These are phyloP conservation scores for Leucosporidium scottii DNA, from an alignment of 768 basidiomycete species.

Conservation along the genomic window DNA sequence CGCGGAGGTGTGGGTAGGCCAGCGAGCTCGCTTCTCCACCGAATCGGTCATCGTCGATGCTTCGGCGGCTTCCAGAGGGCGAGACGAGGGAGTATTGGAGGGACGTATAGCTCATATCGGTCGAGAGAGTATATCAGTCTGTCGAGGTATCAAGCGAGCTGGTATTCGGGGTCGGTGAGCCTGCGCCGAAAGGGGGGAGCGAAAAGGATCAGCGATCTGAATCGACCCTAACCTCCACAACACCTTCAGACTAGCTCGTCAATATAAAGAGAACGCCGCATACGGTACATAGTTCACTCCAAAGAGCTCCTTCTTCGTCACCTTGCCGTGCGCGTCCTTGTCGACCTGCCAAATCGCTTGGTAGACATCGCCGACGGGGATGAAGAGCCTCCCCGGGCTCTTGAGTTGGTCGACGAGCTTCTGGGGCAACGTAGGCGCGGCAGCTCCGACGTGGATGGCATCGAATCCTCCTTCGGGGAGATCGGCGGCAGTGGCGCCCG, in stretches of 20 bases:
- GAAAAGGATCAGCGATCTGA: too few species aligned
- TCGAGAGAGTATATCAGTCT: too few species aligned
- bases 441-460: constrained; percentile 1
- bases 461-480: not conserved
- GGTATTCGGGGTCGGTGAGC: too few species aligned
- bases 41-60: too few species aligned
- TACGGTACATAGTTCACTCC: constrained; percentile 62
- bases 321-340: constrained; percentile 62
- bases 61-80: too few species aligned
- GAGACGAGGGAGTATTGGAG: too few species aligned
- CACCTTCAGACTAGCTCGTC: not conserved
- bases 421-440: constrained; percentile 65
- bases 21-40: too few species aligned
- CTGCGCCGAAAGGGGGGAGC: too few species aligned
- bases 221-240: not conserved
- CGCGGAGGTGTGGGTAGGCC: too few species aligned
- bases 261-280: not conserved
- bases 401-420: constrained; percentile 59
- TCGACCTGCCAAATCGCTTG: constrained; percentile 65
- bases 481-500: not conserved
- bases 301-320: constrained; percentile 63
- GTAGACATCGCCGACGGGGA: constrained; percentile 70
- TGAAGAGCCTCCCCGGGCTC: constrained; percentile 60
- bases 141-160: too few species aligned
- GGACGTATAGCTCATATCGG: too few species aligned